These are phyloP conservation scores for Dicorynia guianensis DNA, from an alignment of 306 rosid genomes.

Conservation along the genomic window DNA sequence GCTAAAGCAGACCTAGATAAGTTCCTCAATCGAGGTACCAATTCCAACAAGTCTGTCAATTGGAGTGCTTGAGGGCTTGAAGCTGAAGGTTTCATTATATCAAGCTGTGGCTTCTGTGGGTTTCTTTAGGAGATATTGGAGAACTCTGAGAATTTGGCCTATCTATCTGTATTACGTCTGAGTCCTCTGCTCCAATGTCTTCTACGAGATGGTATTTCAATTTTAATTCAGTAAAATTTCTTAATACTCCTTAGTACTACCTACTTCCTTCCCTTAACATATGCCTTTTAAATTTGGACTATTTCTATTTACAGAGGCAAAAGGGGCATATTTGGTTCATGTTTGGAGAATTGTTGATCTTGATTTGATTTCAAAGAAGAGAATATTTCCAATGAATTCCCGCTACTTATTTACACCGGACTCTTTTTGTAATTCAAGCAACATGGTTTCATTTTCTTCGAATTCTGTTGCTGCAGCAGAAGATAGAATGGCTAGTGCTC, in stretches of 20 bases:
- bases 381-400: slow-evolving; percentile 48
- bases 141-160: too few species aligned
- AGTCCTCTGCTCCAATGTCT: slow-evolving; percentile 15
- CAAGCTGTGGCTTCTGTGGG: slow-evolving; percentile 6
- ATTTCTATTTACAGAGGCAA: slow-evolving; percentile 25
- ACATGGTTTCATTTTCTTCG: slow-evolving; percentile 43
- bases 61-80: slow-evolving; percentile 23
- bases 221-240: neutral
- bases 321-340: neutral
- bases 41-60: neutral
- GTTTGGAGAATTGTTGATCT: neutral
- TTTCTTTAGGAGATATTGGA: too few species aligned
- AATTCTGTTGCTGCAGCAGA: slow-evolving; percentile 40
- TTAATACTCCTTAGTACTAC: too few species aligned
- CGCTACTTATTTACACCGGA: slow-evolving; percentile 50
- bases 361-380: slow-evolving; percentile 31
- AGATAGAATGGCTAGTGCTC: slow-evolving; percentile 35
- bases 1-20: slow-evolving; percentile 8
- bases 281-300: slow-evolving; percentile 31
- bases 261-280: slow-evolving; percentile 36
- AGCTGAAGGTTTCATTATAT: neutral
- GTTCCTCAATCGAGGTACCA: slow-evolving; percentile 2
- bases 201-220: slow-evolving; percentile 27
- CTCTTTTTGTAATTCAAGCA: slow-evolving; percentile 45
- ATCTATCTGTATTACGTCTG: neutral